Base-by-base conservation (phyloP, 306 rosid genomes). In the Fragaria vesca region DNA sequence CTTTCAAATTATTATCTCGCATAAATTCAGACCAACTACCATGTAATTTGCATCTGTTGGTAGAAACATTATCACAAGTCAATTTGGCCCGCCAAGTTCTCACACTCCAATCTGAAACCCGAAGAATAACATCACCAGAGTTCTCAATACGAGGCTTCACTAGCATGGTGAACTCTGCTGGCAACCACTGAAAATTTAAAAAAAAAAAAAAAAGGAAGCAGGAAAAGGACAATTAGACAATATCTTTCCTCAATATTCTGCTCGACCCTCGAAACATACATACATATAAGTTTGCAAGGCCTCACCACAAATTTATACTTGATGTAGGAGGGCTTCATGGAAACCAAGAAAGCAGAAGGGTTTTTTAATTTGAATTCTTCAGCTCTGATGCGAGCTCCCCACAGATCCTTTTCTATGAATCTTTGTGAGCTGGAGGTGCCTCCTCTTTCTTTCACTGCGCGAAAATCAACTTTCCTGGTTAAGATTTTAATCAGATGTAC, bases 1-100 rank as follows among this genome's bases (percentile, higher is more conserved):
- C 42, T 71, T 71, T 1, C 51, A 78, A 43, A 47, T 78, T 28
- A 47, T 78, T 78, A 50, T 62, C 63, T 54, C 2, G 10, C 5
- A 46, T 76, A 48, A 78, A 78, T 13, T 8, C 16, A 4, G 2
- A 20, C 72, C 77, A 78, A 32, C 72, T 71, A n/a, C 12, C 8
- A 28, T 28, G 20, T 30, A 78, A 58, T 45, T 6, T 21, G 24
- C 12, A 28, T 61, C 66, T 30, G 1, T 46, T 63, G 28, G 4
- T 1, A 28, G 38, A 3, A 12, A 6, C 15, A 15, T 15, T 8
- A 47, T 6, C n/a, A 69, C 20, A 20, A 7, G 42, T 60, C 12
- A 45, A 18, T 17, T 58, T 34, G 32, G 5, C 24, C n/a, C 4
- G 4, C 81, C 76, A 78, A 24, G 36, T 70, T 18, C 51, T 61